These are phyloP conservation scores for Phytopythium oedochilum DNA, from an alignment of 352 stramenopile species.

Conservation along the genomic window DNA sequence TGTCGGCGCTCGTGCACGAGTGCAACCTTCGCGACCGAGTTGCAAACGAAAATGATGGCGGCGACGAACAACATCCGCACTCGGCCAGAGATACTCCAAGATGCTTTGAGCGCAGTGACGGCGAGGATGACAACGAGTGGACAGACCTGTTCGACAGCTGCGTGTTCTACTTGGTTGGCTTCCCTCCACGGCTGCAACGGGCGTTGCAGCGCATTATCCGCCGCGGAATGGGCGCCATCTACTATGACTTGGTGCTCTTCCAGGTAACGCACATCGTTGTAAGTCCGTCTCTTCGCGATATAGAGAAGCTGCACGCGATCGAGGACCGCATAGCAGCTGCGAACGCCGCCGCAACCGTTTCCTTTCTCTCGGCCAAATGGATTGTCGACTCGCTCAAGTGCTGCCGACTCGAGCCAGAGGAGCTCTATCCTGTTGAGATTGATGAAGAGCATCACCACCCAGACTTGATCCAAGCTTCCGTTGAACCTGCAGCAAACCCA, in stretches of 20 bases:
- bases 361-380: constrained; percentile 63
- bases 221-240: constrained; percentile 66
- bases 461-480: background rate
- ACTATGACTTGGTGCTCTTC: constrained; percentile 41
- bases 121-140: constrained; percentile 19
- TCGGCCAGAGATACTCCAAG: background rate
- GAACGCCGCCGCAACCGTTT: constrained; percentile 22
- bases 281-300: constrained; percentile 39
- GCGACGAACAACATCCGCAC: background rate
- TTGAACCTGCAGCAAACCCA: background rate
- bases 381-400: constrained; percentile 59
- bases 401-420: constrained; percentile 44
- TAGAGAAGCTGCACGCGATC: constrained; percentile 22
- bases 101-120: background rate
- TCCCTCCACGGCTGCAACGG: constrained; percentile 28
- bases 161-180: constrained; percentile 54
- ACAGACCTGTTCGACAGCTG: constrained; percentile 69
- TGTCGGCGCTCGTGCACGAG: constrained; percentile 27
- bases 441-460: constrained; percentile 19
- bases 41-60: background rate
- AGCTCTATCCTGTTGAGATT: constrained; percentile 61
- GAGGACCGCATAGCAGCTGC: constrained; percentile 22
- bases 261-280: constrained; percentile 73
- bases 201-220: constrained; percentile 49
- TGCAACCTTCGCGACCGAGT: constrained; percentile 1